Base-by-base conservation (phyloP, 2,329 filamentous ascomycete species). In the Acarospora socialis region DNA sequence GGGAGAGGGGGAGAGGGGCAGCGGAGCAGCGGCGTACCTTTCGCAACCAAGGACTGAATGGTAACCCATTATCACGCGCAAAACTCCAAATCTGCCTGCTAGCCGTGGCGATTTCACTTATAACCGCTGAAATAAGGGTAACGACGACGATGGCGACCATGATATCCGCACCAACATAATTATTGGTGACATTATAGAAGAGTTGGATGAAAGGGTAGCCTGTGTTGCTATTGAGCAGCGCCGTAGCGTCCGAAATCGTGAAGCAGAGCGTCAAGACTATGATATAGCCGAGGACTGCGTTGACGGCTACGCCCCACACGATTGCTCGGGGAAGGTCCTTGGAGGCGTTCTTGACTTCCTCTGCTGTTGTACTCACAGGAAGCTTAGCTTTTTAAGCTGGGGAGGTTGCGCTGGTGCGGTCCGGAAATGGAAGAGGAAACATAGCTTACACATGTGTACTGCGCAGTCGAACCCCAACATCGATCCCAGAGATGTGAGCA, bases 161-260 rank as follows among this genome's bases (percentile, higher is more conserved):
- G 13, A 62, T 57, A 2, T 61, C 60, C 0, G 66, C 60, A 0
- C 61, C 67, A 2, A 56, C 59, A 2, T 57, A 47, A 12, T 60
- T 65, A 2, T 57, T 50, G 2, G 66, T 65, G 2, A 61, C 61
- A 21, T 68, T 59, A 38, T 57, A 57, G 36, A 73, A 73, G 14
- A 73, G 60, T 30, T 70, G 58, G 43, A 77, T 73, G 39, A 73
- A 72, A 0, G 73, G 70, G 28, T 67, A 70, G 1, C 60, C 60
- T 0, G 66, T 68, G 0, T 56, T 54, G 0, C 58, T 60, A 0
- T 49, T 48, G 3, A 68, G 46, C 1, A 63, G 57, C 0, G 44
- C 46, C 7, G 61, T 53, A 7, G 67, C 49, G 34, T 72, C 57
- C 2, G 59, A 59, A 10, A 73, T 53, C 16, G 62, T 68, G 41